These are phyloP conservation scores for Lodderomyces beijingensis DNA, from an alignment of 1,139 yeast species.

Conservation along the genomic window DNA sequence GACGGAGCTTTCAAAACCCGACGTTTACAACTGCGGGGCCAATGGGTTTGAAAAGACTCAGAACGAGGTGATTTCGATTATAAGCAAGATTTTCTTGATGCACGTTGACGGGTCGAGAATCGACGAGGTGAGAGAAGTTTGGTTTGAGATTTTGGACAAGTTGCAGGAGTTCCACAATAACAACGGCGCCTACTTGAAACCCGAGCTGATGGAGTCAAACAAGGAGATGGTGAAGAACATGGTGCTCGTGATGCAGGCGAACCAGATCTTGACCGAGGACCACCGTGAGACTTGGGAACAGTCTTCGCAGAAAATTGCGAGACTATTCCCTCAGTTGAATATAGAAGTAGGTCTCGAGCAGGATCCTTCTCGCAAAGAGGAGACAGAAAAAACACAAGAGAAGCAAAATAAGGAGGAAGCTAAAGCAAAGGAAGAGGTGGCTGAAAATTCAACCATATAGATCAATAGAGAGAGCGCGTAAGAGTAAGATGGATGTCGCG, in stretches of 20 bases:
- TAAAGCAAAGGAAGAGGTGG: conserved; percentile 6
- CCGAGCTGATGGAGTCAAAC: conserved; percentile 50
- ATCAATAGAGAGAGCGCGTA: no score
- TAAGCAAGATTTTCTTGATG: conserved; percentile 70
- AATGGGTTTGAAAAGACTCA: conserved; percentile 63
- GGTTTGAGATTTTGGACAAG: conserved; percentile 36
- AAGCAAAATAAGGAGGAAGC: conserved; percentile 5
- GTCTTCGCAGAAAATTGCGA: conserved; percentile 43
- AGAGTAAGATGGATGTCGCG: no score
- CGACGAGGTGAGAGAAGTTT: conserved; percentile 24
- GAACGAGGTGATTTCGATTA: conserved; percentile 58
- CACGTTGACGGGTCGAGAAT: conserved; percentile 23
- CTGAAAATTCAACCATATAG: no score
- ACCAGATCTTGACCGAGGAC: conserved; percentile 20
- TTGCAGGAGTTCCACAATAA: conserved; percentile 25
- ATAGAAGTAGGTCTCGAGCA: conserved; percentile 18
- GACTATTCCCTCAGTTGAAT: conserved; percentile 42
- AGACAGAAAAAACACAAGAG: conserved; percentile 1
- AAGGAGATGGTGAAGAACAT: conserved; percentile 62
- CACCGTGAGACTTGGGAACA: conserved; percentile 25
- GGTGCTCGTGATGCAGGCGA: conserved; percentile 35
- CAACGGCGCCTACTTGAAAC: conserved; percentile 26
- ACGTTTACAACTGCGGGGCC: conserved; percentile 61
- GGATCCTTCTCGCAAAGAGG: conserved; percentile 1
- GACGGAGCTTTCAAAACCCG: conserved; percentile 60